phyloP scores from a whole-genome alignment of 176 grass and related monocot genomes.

The Bonia amplexicaulis region DNA sequence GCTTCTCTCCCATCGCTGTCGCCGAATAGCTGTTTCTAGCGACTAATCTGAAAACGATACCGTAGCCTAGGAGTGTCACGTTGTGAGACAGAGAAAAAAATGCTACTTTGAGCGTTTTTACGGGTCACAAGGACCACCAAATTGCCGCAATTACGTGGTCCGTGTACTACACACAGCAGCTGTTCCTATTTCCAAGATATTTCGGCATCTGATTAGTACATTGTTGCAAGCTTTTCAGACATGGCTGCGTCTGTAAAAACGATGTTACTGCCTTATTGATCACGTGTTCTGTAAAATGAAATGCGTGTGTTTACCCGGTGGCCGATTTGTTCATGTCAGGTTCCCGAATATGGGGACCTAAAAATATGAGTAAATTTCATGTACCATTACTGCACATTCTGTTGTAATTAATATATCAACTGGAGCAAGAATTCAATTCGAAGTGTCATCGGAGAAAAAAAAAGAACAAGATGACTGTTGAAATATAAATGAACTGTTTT shows the following conservation, averaged over 20 bases:
- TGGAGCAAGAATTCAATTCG: not conserved
- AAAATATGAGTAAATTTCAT: not conserved
- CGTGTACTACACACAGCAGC: not conserved
- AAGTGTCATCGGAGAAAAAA: not conserved
- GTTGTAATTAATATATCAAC: not conserved
- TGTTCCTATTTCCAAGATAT: constrained; percentile 28
- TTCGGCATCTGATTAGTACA: constrained; percentile 15
- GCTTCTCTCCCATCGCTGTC: constrained; percentile 22
- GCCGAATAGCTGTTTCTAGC: not conserved
- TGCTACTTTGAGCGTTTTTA: not conserved
- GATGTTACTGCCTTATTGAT: not conserved
- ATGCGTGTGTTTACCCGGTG: not conserved
- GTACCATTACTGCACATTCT: not conserved
- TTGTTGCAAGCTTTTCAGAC: constrained; percentile 1
- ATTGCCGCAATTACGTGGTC: constrained; percentile 38
- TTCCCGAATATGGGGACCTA: not conserved
- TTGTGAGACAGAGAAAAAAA: not conserved
- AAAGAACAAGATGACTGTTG: not conserved
- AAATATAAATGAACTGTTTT: no score
- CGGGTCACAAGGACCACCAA: constrained; percentile 23
- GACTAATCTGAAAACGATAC: not conserved
- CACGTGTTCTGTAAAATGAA: not conserved
- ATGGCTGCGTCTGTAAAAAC: not conserved
- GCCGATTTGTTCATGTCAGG: not conserved
- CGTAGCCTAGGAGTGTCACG: not conserved